These are phyloP conservation scores for Ceratocystis destructans DNA, from an alignment of 2,329 filamentous ascomycete genomes.

Conservation along the genomic window DNA sequence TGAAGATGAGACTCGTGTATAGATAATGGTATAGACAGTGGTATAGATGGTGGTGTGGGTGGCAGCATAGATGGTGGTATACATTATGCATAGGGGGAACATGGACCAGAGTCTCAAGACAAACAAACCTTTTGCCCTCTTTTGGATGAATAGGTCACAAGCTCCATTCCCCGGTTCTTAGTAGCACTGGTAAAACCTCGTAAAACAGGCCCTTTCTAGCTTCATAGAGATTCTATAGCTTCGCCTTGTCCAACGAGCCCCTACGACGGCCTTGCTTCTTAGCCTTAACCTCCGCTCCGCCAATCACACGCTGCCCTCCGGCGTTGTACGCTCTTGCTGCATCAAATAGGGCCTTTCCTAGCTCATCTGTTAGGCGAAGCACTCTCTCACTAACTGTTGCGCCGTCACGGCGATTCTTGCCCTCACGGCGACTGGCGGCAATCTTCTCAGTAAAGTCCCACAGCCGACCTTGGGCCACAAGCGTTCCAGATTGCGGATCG, in stretches of 20 bases:
- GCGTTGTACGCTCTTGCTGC: constrained; percentile 37
- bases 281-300: constrained; percentile 27
- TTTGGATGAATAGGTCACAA: too few relatives aligned
- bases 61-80: too few relatives aligned
- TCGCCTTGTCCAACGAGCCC: constrained; percentile 33
- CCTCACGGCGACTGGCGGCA: constrained; percentile 67
- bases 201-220: background rate
- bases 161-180: too few relatives aligned
- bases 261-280: constrained; percentile 36
- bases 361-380: constrained; percentile 56
- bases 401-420: constrained; percentile 91
- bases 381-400: constrained; percentile 77
- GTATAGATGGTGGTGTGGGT: too few relatives aligned
- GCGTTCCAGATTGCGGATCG: constrained; percentile 43
- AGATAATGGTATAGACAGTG: too few relatives aligned
- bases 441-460: constrained; percentile 92
- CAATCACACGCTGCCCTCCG: constrained; percentile 36
- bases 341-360: constrained; percentile 58
- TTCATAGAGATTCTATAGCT: background rate
- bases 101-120: too few relatives aligned
- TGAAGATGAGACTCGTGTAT: too few relatives aligned
- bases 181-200: background rate
- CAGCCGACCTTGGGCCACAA: constrained; percentile 59
- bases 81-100: too few relatives aligned
- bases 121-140: too few relatives aligned